Conservation (phyloP, 2,329 filamentous ascomycete genomes). For the Talaromyces verruculosus region DNA sequence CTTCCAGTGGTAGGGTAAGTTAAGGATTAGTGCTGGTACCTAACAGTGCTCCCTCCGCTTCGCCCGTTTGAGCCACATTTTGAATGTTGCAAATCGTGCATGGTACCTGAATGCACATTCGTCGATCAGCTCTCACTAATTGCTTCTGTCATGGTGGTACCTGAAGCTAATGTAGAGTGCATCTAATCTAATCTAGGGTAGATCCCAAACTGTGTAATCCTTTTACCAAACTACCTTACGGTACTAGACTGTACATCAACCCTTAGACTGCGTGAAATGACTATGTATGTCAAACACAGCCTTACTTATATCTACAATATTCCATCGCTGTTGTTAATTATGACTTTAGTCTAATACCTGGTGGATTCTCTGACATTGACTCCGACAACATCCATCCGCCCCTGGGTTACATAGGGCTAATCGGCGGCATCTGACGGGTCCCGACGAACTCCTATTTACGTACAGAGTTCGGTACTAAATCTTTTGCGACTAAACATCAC, state of each 20-base stretch:
- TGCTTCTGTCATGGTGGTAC: neutral
- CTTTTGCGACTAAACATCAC: neutral
- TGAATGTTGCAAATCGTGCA: neutral
- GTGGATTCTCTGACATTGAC: neutral
- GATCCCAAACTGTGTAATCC: neutral
- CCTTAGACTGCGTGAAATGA: neutral
- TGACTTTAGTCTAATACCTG: too few species aligned
- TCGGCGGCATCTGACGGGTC: too few species aligned
- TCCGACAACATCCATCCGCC: neutral
- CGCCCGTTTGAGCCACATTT: neutral
- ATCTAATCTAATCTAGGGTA: neutral
- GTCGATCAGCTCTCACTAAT: neutral
- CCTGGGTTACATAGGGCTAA: constrained; percentile 5
- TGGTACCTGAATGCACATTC: neutral
- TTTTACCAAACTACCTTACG: neutral
- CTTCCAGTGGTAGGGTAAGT: neutral
- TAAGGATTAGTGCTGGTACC: neutral
- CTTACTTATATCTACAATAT: neutral
- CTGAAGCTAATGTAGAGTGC: neutral
- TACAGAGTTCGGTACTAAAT: neutral
- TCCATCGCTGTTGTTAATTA: neutral
- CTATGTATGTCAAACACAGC: neutral
- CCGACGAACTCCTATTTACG: neutral
- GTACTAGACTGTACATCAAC: neutral
- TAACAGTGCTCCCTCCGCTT: neutral